Evolutionary conservation across 2,329 filamentous ascomycete species (phyloP).

Genomic region (Xylariaceae sp.): DNA sequence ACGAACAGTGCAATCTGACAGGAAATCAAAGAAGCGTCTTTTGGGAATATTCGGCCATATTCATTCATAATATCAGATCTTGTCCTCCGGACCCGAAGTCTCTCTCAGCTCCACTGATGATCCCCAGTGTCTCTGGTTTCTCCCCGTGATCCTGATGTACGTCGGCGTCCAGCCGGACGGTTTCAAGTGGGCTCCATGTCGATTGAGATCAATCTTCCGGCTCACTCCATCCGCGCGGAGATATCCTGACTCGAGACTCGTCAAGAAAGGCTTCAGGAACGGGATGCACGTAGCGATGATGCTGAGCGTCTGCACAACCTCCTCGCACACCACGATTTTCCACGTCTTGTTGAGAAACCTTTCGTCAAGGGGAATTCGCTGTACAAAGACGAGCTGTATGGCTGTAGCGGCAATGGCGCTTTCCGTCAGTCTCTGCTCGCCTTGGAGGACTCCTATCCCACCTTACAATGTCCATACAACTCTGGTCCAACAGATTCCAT

Average conservation of each 20-base stretch:
- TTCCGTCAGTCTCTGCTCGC: too few relatives aligned
- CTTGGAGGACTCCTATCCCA: too few relatives aligned
- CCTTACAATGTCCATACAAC: too few relatives aligned
- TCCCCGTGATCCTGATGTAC: not conserved
- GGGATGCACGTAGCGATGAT: conserved; percentile 2
- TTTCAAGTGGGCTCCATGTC: not conserved
- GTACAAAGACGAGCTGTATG: not conserved
- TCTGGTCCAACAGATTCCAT: too few relatives aligned
- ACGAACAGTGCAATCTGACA: too few relatives aligned
- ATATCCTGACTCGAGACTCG: conserved; percentile 3
- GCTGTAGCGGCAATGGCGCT: not conserved
- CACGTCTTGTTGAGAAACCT: not conserved
- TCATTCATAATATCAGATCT: too few relatives aligned
- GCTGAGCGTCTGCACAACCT: conserved; percentile 3
- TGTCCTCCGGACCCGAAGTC: too few relatives aligned
- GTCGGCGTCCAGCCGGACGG: not conserved
- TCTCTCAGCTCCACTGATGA: not conserved
- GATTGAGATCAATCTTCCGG: not conserved
- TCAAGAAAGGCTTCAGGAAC: conserved; percentile 4
- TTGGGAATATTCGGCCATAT: too few relatives aligned
- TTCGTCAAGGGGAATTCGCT: conserved; percentile 1
- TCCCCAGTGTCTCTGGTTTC: not conserved
- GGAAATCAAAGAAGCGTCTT: too few relatives aligned
- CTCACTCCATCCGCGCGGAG: conserved; percentile 1
- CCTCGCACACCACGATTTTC: not conserved